Conservation (phyloP, 257 asterid genomes). For the Verbascum thapsus region DNA sequence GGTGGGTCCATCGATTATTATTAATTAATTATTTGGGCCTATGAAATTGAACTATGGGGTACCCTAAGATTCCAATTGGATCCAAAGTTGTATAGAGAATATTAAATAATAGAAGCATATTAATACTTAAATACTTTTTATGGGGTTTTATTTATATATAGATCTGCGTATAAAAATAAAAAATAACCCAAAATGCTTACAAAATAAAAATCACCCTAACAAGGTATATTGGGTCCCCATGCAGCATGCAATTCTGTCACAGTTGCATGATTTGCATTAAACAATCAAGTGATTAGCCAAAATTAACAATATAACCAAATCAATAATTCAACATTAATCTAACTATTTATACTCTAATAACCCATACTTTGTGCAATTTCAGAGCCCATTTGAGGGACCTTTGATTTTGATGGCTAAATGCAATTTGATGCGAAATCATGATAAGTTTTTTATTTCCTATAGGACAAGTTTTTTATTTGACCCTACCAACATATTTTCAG, state of each 20-base stretch:
- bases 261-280: neutral
- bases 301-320: conserved; percentile 2
- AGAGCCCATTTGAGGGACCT: neutral
- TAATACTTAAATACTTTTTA: too few species aligned
- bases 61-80: too few species aligned
- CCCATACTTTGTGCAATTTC: too few species aligned
- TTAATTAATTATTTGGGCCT: conserved; percentile 17
- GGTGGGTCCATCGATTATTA: neutral
- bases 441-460: conserved; percentile 23
- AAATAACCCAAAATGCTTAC: too few species aligned
- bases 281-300: neutral
- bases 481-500: conserved; percentile 26
- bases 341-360: too few species aligned
- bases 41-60: neutral
- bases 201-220: too few species aligned
- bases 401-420: conserved; percentile 23
- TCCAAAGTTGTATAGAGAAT: neutral
- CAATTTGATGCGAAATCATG: conserved; percentile 17
- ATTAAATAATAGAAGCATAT: too few species aligned
- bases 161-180: too few species aligned
- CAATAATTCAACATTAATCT: conserved; percentile 1
- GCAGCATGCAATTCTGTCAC: neutral
- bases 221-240: conserved; percentile 7
- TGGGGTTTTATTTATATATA: too few species aligned
- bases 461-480: conserved; percentile 27